These are phyloP conservation scores for Penicillium polonicum DNA, from an alignment of 2,329 filamentous ascomycete species.

Conservation along the genomic window DNA sequence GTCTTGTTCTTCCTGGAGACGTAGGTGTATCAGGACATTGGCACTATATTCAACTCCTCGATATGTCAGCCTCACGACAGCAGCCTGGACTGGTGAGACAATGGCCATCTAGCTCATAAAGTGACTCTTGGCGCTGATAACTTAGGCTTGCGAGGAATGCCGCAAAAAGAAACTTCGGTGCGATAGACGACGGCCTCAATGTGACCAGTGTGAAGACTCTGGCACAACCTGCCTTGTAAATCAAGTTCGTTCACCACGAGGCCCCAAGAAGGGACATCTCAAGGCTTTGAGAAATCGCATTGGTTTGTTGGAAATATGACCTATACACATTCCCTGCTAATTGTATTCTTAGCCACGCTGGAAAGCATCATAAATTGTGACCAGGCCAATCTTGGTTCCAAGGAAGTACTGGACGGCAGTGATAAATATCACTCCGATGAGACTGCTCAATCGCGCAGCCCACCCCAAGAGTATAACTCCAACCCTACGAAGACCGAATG, in stretches of 20 bases:
- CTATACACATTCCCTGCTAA: not conserved
- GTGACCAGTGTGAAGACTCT: slow-evolving; percentile 29
- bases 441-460: not conserved
- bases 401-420: not conserved
- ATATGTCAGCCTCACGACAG: slow-evolving; percentile 6
- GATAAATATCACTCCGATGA: not conserved
- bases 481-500: not conserved
- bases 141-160: slow-evolving; percentile 31
- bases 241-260: slow-evolving; percentile 26
- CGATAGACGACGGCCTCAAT: slow-evolving; percentile 28
- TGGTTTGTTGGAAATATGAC: slow-evolving; percentile 14
- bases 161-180: slow-evolving; percentile 32
- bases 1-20: not conserved
- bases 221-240: slow-evolving; percentile 31
- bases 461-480: not conserved
- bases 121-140: not conserved
- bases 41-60: not conserved
- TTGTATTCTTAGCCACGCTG: not conserved
- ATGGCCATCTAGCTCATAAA: not conserved
- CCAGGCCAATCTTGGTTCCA: not conserved
- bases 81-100: slow-evolving; percentile 10
- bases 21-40: not conserved
- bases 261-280: slow-evolving; percentile 31
- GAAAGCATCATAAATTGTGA: slow-evolving; percentile 7
- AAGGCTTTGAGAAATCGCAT: slow-evolving; percentile 31